A percentile compares a stretch with the other conserved stretches of the same genome.
Evolutionary conservation across 164 flowering plant genomes (phyloP).

Genomic region (Aristolochia fimbriata): DNA sequence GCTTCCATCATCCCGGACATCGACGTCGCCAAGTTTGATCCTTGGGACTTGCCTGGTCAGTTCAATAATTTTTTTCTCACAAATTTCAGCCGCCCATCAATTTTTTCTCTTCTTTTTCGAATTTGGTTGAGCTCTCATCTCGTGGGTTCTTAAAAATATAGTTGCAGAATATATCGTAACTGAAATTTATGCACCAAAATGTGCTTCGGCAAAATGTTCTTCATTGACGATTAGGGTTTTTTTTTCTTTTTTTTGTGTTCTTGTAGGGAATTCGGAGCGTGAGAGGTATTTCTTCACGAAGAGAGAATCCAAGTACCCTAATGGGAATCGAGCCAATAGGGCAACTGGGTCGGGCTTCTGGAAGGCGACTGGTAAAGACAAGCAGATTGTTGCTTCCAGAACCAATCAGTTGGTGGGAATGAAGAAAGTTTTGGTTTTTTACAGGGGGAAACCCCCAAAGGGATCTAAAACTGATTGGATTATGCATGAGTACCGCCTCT

Average conservation of each 20-base stretch:
- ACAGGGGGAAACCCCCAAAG: constrained; percentile 18
- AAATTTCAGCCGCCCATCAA: not conserved
- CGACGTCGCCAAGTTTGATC: constrained; percentile 44
- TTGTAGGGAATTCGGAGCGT: constrained; percentile 14
- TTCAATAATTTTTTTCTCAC: not conserved
- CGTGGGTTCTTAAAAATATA: too few species aligned
- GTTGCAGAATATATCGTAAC: too few species aligned
- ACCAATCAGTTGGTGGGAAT: constrained; percentile 11
- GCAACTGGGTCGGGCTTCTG: constrained; percentile 17
- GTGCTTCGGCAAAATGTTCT: too few species aligned
- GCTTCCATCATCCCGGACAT: constrained; percentile 65
- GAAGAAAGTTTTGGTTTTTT: constrained; percentile 19
- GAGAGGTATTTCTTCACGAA: constrained; percentile 24
- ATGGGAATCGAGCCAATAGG: constrained; percentile 15
- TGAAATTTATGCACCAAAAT: too few species aligned
- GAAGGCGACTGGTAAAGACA: constrained; percentile 24
- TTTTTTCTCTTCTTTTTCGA: not conserved
- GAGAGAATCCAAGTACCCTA: constrained; percentile 15
- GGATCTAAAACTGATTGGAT: constrained; percentile 19
- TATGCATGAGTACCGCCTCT: constrained; percentile 22
- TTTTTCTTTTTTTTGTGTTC: too few species aligned
- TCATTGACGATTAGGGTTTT: not conserved
- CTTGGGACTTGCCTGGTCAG: constrained; percentile 80
- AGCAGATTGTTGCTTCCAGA: constrained; percentile 11
- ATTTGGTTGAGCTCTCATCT: too few species aligned